Conservation (phyloP, 805 yeast species). For the Phaffomyces opuntiae region DNA sequence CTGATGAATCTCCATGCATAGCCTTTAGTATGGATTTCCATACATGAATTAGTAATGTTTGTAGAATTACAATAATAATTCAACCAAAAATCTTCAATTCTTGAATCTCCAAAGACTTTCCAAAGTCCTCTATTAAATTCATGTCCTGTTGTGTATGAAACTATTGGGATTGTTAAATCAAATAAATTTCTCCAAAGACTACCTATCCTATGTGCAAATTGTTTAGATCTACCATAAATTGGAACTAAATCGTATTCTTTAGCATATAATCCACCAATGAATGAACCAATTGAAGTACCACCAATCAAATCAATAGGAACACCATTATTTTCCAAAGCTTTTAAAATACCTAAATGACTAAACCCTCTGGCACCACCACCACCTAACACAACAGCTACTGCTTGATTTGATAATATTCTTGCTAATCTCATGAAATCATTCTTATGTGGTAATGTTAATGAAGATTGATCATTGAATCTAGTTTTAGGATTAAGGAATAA, state of each 20-base stretch:
- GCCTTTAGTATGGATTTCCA: conserved; percentile 91
- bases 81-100: conserved; percentile 96
- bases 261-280: conserved; percentile 93
- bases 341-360: conserved; percentile 86
- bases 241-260: conserved; percentile 88
- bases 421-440: conserved; percentile 88
- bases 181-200: conserved; percentile 79
- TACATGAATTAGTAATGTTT: conserved; percentile 86
- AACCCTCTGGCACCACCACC: conserved; percentile 98
- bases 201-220: conserved; percentile 74
- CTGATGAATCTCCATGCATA: conserved; percentile 93
- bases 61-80: conserved; percentile 86
- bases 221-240: conserved; percentile 82
- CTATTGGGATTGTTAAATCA: conserved; percentile 88
- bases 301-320: conserved; percentile 92
- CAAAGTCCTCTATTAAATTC: conserved; percentile 97
- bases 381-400: conserved; percentile 89
- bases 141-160: conserved; percentile 94
- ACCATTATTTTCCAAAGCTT: conserved; percentile 85
- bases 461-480: conserved; percentile 20
- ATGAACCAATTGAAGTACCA: conserved; percentile 94
- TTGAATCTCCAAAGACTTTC: conserved; percentile 87
- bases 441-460: conserved; percentile 47
- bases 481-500: conserved; percentile 26
- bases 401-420: conserved; percentile 83